Evolutionary conservation across 129 eudicot species (phyloP), one percentile per base, ranked within the genome.

Genomic region (Flaveria linearis): DNA sequence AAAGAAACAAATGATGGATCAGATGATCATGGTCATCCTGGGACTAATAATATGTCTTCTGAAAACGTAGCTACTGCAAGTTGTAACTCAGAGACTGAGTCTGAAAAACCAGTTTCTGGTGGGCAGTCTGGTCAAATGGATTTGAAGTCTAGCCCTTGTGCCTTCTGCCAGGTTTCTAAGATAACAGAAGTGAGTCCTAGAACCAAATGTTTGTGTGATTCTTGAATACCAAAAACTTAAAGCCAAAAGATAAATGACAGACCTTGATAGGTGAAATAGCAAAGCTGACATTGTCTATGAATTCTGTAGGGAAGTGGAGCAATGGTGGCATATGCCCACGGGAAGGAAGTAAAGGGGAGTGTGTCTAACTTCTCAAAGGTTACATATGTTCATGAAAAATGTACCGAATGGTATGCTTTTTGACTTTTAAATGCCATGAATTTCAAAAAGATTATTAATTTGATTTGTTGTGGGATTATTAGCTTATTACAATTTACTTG

Each of bases 221-320:
- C 11, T 49, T 46, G 15, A 10, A 7, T 41, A 63, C 5, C 1
- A 63, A 14, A 14, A 30, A 15, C 46, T 14, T 30, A 7, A 4
- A 5, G 33, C 5, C 4, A 14, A 61, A 61, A 13, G 36, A 61
- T 61, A 13, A 1, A 11, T 23, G 1, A 61, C 1, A 58, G 4
- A 58, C 10, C 1, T 0, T 58, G 36, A 22, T 9, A 0, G 4
- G 65, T 10, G 13, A 4, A 36, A 0, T 5, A 4, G 14, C 6
- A 10, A 61, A 13, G 17, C 67, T 61, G 26, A 61, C 18, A 3
- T 60, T 61, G 45, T 62, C 62, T 66, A 65, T 64, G 42, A 30
- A 66, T 81, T 64, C 52, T 86, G 43, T 67, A 94, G 99, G 91
- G 83, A 47, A 87, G 90, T 76, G 99, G 99, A 73, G 79, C 83